Conservation (phyloP, 768 basidiomycete species). For the Calocybe cyanea region DNA sequence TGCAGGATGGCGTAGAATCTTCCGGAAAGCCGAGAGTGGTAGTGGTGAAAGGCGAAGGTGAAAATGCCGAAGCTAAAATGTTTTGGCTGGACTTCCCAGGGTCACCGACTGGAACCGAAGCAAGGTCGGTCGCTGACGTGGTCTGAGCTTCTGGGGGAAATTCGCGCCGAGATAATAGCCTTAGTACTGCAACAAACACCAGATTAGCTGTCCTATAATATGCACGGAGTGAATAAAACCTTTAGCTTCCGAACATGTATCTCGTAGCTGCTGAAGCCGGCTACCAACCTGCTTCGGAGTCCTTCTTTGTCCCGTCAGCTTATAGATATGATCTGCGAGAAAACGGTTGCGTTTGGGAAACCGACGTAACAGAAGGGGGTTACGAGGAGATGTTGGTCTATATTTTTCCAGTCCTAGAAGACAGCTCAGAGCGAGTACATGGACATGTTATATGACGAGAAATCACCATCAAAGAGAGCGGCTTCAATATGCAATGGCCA, state of each 20-base stretch:
- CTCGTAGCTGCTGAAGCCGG: conserved; percentile 63
- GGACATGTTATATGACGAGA: no score
- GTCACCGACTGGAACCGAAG: no score
- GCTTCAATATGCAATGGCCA: conserved; percentile 64
- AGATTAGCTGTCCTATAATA: no score
- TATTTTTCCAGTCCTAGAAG: conserved; percentile 52
- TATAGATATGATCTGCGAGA: conserved; percentile 60
- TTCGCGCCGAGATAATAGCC: conserved; percentile 20
- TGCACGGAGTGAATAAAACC: conserved; percentile 29
- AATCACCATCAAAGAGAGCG: conserved; percentile 54
- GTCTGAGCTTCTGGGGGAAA: conserved; percentile 8
- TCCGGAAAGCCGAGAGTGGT: no score
- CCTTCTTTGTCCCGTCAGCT: conserved; percentile 48
- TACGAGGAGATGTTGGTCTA: conserved; percentile 46
- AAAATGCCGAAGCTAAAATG: no score
- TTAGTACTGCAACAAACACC: conserved; percentile 18
- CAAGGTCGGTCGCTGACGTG: no score
- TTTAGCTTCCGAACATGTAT: conserved; percentile 52
- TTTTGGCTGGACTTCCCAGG: no score
- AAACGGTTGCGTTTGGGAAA: conserved; percentile 67
- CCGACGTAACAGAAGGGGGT: conserved; percentile 50
- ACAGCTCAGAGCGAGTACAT: no score
- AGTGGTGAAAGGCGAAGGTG: no score
- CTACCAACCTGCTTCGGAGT: conserved; percentile 71
- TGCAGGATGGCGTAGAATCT: no score